phyloP scores from a whole-genome alignment of 176 grass and related monocot genomes.

The Themeda triandra region DNA sequence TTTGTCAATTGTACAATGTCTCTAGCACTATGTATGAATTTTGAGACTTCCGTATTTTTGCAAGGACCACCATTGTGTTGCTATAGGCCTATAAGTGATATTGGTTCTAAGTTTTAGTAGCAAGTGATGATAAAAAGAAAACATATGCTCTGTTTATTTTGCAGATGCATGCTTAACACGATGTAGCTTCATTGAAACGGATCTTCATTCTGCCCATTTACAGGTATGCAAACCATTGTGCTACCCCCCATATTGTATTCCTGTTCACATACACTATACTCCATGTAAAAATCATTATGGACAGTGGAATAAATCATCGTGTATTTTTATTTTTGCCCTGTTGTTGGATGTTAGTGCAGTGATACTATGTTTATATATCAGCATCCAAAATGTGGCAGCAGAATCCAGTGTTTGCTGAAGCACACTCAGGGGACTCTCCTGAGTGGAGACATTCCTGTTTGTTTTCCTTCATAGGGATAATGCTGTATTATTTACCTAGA shows the following conservation, averaged over 20 bases:
- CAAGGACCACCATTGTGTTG: neutral
- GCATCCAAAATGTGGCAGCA: conserved; percentile 9
- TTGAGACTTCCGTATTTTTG: neutral
- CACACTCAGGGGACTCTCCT: neutral
- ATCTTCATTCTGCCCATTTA: conserved; percentile 86
- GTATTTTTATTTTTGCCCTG: neutral
- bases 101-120: neutral
- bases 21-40: neutral
- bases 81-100: neutral
- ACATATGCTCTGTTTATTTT: conserved; percentile 16
- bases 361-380: neutral
- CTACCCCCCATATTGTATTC: conserved; percentile 5
- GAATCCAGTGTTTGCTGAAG: neutral
- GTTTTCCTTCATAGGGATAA: neutral
- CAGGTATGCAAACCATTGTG: conserved; percentile 50
- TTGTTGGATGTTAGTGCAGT: conserved; percentile 1
- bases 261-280: neutral
- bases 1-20: conserved; percentile 8
- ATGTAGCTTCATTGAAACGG: conserved; percentile 70
- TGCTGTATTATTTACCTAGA: neutral
- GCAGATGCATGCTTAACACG: conserved; percentile 68
- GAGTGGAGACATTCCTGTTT: neutral
- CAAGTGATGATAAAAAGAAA: conserved; percentile 2
- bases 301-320: neutral
- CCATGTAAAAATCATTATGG: neutral